Evolutionary conservation across 495 filamentous ascomycete species (phyloP).

Genomic region (Penicillium cinerascens): DNA sequence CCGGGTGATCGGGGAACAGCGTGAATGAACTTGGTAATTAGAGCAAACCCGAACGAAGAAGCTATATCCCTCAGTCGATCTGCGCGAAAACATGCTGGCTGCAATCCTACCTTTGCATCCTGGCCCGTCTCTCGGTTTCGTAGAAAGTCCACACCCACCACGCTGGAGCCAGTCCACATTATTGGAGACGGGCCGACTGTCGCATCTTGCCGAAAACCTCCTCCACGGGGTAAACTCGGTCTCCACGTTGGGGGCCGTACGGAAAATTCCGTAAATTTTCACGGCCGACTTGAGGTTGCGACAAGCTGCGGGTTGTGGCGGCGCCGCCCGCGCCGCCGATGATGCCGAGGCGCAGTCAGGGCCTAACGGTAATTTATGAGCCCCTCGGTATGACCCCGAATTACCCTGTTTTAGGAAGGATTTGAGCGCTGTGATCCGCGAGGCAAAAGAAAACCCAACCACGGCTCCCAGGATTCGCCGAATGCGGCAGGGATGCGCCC

Average conservation of each 20-base stretch:
- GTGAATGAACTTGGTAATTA: not conserved
- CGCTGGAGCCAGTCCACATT: not conserved
- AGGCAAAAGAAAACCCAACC: not conserved
- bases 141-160: not conserved
- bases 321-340: constrained; percentile 1
- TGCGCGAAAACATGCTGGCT: not conserved
- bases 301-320: constrained; percentile 4
- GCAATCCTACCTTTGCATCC: not conserved
- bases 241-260: not conserved
- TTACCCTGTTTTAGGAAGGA: not conserved
- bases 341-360: not conserved
- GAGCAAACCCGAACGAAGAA: not conserved
- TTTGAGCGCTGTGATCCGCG: constrained; percentile 5
- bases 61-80: not conserved
- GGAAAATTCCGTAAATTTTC: not conserved
- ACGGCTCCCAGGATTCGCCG: constrained; percentile 1
- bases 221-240: not conserved
- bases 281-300: not conserved
- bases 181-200: not conserved
- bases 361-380: constrained; percentile 4
- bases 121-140: not conserved
- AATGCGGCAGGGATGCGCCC: constrained; percentile 14
- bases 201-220: not conserved
- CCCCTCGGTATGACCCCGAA: not conserved
- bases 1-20: not conserved